These are phyloP conservation scores for Hypoxylon perforatum DNA, from an alignment of 495 filamentous ascomycete genomes.

Conservation along the genomic window DNA sequence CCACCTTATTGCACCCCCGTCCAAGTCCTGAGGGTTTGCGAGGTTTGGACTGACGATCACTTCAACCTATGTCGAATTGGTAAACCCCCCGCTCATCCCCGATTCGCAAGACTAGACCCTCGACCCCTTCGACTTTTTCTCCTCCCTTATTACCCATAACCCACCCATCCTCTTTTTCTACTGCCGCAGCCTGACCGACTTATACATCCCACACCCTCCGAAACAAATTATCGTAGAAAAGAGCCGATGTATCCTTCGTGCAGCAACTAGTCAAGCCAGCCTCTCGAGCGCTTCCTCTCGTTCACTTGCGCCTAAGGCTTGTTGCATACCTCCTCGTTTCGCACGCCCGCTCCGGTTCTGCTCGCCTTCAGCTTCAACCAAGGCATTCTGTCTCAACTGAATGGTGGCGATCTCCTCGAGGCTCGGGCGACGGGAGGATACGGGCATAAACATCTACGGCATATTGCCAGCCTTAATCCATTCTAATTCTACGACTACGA, in stretches of 20 bases:
- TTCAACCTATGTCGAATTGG: constrained; percentile 43
- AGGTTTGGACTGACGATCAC: constrained; percentile 47
- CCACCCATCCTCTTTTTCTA: constrained; percentile 33
- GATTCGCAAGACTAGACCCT: constrained; percentile 30
- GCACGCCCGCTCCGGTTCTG: constrained; percentile 10
- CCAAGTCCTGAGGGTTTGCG: constrained; percentile 40
- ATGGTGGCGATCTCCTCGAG: constrained; percentile 37
- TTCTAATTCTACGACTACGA: constrained; percentile 26
- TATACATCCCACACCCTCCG: constrained; percentile 38
- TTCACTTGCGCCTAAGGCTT: constrained; percentile 30
- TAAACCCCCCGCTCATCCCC: constrained; percentile 44
- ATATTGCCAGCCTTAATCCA: constrained; percentile 22
- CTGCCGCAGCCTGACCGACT: constrained; percentile 34
- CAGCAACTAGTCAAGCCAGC: constrained; percentile 34
- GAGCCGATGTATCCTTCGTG: constrained; percentile 41
- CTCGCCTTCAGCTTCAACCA: constrained; percentile 16
- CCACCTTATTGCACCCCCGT: constrained; percentile 33
- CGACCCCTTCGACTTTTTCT: constrained; percentile 26
- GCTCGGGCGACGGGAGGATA: constrained; percentile 42
- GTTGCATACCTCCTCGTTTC: constrained; percentile 8
- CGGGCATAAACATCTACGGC: constrained; percentile 33
- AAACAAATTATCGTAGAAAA: constrained; percentile 31
- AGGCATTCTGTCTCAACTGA: constrained; percentile 16
- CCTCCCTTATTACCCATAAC: constrained; percentile 43
- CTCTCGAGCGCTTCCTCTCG: constrained; percentile 38